Base-by-base conservation (phyloP, 495 filamentous ascomycete species). In the Podospora anserina region DNA sequence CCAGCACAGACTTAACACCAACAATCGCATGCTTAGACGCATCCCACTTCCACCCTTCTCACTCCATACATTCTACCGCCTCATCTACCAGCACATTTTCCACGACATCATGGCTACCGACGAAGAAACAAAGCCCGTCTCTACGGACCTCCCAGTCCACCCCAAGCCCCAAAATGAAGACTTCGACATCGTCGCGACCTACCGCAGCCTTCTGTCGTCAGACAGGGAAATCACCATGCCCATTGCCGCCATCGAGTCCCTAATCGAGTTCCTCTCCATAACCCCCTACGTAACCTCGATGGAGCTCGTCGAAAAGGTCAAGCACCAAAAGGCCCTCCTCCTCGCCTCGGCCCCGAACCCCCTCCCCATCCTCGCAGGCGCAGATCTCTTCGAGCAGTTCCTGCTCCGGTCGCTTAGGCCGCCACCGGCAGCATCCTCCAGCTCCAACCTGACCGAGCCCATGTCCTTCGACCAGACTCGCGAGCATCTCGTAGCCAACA, bases 341-440 rank as follows among this genome's bases (percentile, higher is more conserved):
- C 85, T 99, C 68, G 80, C 82, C 65, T 84, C 88, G 16, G 88
- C 94, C 56, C 82, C 91, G 3, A 98, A 99, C 79, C 91, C 94
- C 16, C 92, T 98, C 70, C 90, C 94, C 28, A 85, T 97, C 23
- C 92, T 91, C 44, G 95, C 96, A 62, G 95, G 95, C 72, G 97
- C 94, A 72, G 94, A 97, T 77, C 86, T 97, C 67, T 98, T 98
- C 83, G 93, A 95, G 78, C 89, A 93, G 74, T 99, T 94, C 79
- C 87, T 99, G 60, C 90, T 96, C 67, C 72, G 76, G 67, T 82
- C 80, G 76, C 82, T 85, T 76, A 83, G 80, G 77, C 78, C 81
- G 82, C 79, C 71, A 55, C 54, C 76, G 67, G 74, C 58, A 70
- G 73, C 62, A 54, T 54, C 79, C 90, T 72, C 55, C 56, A 70